These are phyloP conservation scores for Phytophthora hybrid DNA, from an alignment of 352 stramenopile genomes.

Conservation along the genomic window DNA sequence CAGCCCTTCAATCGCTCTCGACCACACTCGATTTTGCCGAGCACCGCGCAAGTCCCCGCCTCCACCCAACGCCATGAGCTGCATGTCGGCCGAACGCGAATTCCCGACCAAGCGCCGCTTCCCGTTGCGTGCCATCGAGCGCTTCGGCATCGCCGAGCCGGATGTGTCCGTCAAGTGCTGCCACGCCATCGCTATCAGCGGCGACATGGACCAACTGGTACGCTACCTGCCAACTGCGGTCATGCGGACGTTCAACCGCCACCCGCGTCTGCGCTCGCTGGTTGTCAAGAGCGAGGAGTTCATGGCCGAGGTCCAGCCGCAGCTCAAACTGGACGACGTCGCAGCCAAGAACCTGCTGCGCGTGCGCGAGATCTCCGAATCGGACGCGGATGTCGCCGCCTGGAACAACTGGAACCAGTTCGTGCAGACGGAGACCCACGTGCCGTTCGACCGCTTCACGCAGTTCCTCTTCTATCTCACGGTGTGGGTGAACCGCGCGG, in stretches of 20 bases:
- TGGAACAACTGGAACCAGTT: conserved; percentile 51
- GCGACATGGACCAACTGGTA: conserved; percentile 52
- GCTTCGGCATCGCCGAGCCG: conserved; percentile 41
- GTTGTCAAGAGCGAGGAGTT: conserved; percentile 50
- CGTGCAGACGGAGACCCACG: conserved; percentile 40
- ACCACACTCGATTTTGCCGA: conserved; percentile 27
- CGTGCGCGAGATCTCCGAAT: conserved; percentile 38
- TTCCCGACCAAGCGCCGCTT: conserved; percentile 33
- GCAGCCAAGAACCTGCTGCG: conserved; percentile 37
- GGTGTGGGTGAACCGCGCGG: conserved; percentile 45
- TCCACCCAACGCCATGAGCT: conserved; percentile 25
- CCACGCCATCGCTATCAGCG: conserved; percentile 44
- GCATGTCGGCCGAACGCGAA: conserved; percentile 21
- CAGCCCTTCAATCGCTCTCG: background rate
- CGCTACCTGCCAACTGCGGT: conserved; percentile 54
- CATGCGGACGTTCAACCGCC: conserved; percentile 65
- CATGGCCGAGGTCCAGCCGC: conserved; percentile 50
- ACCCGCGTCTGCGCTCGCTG: conserved; percentile 58
- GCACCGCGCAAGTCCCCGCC: conserved; percentile 4
- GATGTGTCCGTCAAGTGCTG: conserved; percentile 47
- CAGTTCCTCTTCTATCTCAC: conserved; percentile 63
- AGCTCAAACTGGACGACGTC: conserved; percentile 47
- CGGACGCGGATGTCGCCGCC: conserved; percentile 20
- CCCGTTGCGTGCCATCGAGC: conserved; percentile 48
- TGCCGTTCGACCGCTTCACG: conserved; percentile 51